phyloP scores from a whole-genome alignment of 768 basidiomycete species.

The Boletellus emodensis region DNA sequence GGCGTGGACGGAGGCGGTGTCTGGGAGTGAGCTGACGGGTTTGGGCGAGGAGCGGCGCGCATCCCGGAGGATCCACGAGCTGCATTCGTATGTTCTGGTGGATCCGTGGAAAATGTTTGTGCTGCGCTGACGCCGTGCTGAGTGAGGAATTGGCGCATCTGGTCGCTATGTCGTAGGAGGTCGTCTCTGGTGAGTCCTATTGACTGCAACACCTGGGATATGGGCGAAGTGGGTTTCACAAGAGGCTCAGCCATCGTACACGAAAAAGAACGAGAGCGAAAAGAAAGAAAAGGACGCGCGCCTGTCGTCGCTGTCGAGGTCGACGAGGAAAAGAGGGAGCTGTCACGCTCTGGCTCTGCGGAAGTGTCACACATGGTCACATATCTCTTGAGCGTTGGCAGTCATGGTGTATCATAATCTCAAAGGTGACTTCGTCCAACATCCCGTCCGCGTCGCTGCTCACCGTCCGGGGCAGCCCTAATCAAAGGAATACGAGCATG shows the following conservation, averaged over 20 bases:
- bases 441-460: constrained; percentile 17
- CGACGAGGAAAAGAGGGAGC: constrained; percentile 12
- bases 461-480: constrained; percentile 54
- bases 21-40: constrained; percentile 37
- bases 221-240: constrained; percentile 51
- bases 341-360: constrained; percentile 16
- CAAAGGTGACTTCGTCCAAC: constrained; percentile 52
- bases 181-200: constrained; percentile 78
- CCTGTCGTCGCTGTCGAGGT: constrained; percentile 22
- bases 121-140: constrained; percentile 45
- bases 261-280: background rate
- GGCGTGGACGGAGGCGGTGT: constrained; percentile 53
- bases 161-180: constrained; percentile 63
- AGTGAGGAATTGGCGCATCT: constrained; percentile 78
- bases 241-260: constrained; percentile 19
- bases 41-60: constrained; percentile 46
- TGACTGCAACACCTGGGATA: constrained; percentile 64
- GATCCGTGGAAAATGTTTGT: constrained; percentile 38
- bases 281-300: constrained; percentile 1
- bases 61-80: constrained; percentile 40
- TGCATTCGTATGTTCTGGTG: constrained; percentile 34
- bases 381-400: constrained; percentile 6
- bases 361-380: constrained; percentile 23
- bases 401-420: constrained; percentile 82
- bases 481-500: constrained; percentile 98